Evolutionary conservation across 2,329 filamentous ascomycete species (phyloP), one percentile per base, ranked within the genome.

Genomic region (Verticillium albo-atrum): DNA sequence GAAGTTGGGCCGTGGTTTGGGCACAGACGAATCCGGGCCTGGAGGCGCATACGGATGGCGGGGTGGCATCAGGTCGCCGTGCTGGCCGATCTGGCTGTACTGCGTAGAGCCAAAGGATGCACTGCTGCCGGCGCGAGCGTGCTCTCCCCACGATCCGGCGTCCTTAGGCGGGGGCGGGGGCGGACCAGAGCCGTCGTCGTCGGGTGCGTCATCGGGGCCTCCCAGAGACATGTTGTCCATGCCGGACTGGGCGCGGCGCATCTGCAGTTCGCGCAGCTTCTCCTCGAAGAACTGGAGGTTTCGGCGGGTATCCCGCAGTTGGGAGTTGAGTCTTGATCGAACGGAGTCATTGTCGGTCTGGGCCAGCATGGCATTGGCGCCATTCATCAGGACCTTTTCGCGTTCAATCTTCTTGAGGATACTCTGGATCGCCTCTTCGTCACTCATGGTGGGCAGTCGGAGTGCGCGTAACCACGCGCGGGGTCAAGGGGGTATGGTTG

Each of bases 401-500:
- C 94, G 89, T 82, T 97, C 92, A 77, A 99, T 98, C 89, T 99
- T 98, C 81, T 89, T 90, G 79, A 90, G 87, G 79, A 99, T 92
- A 75, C 92, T 90, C 77, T 87, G 87, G 77, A 87, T 81, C 67
- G 83, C 80, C 69, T 87, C 82, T 64, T 87, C 83, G 72, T 87
- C 84, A 73, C 82, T 84, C 82, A 87, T 88, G 73, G 72, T 79
- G 77, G 75, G 59, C 55, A 74, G 71, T 72, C 66, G 68, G 66
- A 68, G 60, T 68, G 72, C 62, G 62, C 71, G 70, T 70, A 68
- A 70, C 67, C 70, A 71, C 72, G 72, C 72, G 72, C 71, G 68
- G 68, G 71, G 59, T 51, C n/a, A 50, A 53, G 20, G 51, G 4
- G n/a, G n/a, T 7, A 3, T n/a, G 14, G 20, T 23, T 23, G 20